Conservation (phyloP, 148 eudicot species). For the Salicornia ramosissima region DNA sequence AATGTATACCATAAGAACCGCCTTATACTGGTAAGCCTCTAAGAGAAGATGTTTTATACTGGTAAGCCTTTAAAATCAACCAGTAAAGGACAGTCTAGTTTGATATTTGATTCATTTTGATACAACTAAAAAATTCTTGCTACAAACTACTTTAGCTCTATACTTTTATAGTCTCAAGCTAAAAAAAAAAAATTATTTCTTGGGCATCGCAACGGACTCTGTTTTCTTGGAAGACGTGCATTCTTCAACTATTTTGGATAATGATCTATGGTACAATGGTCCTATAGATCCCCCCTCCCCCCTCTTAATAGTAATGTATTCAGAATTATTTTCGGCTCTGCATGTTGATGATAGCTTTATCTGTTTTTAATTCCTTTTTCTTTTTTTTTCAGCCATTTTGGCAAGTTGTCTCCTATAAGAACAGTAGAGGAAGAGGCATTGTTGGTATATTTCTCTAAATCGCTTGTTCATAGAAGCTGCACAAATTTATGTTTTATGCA, state of each 20-base stretch:
- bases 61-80: slow-evolving; percentile 33
- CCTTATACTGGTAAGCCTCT: slow-evolving; percentile 59
- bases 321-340: neutral
- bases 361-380: slow-evolving; percentile 9
- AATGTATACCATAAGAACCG: slow-evolving; percentile 95
- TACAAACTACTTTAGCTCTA: neutral
- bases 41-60: slow-evolving; percentile 30
- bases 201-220: neutral
- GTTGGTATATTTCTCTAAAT: slow-evolving; percentile 46
- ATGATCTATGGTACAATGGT: too few species aligned
- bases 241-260: too few species aligned
- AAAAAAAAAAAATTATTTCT: neutral
- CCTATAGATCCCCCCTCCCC: too few species aligned
- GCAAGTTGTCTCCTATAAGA: slow-evolving; percentile 49
- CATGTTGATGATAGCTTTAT: slow-evolving; percentile 4
- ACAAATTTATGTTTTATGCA: neutral
- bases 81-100: neutral
- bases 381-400: slow-evolving; percentile 76
- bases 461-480: neutral
- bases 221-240: neutral
- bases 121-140: neutral
- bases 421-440: slow-evolving; percentile 86
- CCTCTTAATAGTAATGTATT: too few species aligned
- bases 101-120: neutral
- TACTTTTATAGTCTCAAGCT: neutral